Percentiles rank a stretch among this genome's conserved stretches.
Evolutionary conservation across 2,329 filamentous ascomycete species (phyloP).

Genomic region (Pestalotiopsis sp.): DNA sequence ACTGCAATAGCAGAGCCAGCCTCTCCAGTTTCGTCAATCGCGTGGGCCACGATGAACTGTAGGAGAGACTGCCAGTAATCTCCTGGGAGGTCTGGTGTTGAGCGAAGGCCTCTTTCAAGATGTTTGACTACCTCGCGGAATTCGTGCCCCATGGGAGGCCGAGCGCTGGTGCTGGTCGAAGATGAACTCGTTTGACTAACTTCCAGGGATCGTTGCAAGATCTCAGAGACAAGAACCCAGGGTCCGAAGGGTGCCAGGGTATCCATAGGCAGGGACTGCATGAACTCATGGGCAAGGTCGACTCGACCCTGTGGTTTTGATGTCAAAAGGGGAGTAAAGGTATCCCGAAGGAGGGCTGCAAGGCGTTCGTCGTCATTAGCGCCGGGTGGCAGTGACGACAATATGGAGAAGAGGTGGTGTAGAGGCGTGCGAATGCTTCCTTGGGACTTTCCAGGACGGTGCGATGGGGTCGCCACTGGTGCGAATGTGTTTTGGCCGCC

Average conservation of each 20-base stretch:
- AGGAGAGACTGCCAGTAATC: constrained; percentile 59
- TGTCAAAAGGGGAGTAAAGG: constrained; percentile 63
- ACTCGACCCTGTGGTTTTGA: constrained; percentile 47
- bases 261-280: constrained; percentile 51
- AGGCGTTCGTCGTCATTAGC: constrained; percentile 50
- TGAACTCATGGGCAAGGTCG: constrained; percentile 54
- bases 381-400: constrained; percentile 54
- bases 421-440: constrained; percentile 61
- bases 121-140: constrained; percentile 72
- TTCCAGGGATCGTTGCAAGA: constrained; percentile 46
- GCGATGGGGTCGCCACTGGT: constrained; percentile 68
- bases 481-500: constrained; percentile 60
- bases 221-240: constrained; percentile 55
- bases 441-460: constrained; percentile 55
- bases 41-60: constrained; percentile 55
- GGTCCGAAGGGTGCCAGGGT: constrained; percentile 48
- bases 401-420: constrained; percentile 65
- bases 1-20: constrained; percentile 67
- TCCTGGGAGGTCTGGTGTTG: constrained; percentile 50
- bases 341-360: constrained; percentile 47
- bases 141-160: constrained; percentile 63
- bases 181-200: constrained; percentile 39
- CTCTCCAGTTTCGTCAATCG: constrained; percentile 67
- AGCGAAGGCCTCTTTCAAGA: constrained; percentile 62
- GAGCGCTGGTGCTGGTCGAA: constrained; percentile 41